A percentile compares a stretch with the other conserved stretches of the same genome.
Conservation (phyloP, 805 yeast species). For the Suhomyces emberorum region DNA sequence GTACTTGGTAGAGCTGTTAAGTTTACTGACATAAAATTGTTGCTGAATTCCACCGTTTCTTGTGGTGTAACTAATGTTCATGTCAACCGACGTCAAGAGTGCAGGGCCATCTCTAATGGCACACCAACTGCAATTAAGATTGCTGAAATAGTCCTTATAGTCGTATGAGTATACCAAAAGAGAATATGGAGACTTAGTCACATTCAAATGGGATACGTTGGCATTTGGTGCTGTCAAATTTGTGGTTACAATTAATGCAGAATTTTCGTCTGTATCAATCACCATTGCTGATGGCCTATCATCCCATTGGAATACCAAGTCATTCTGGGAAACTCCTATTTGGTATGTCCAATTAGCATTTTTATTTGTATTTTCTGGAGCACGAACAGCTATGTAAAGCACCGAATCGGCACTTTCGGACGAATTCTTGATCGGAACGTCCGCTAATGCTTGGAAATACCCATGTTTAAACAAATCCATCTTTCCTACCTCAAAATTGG, state of each 20-base stretch:
- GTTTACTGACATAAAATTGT: slow-evolving; percentile 58
- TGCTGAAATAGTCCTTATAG: slow-evolving; percentile 30
- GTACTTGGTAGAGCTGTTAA: slow-evolving; percentile 61
- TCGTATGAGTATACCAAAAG: slow-evolving; percentile 48
- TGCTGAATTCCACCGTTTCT: slow-evolving; percentile 52
- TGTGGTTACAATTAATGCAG: slow-evolving; percentile 65
- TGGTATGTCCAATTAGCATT: slow-evolving; percentile 56
- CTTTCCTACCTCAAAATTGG: slow-evolving; percentile 23
- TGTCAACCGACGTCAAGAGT: slow-evolving; percentile 17
- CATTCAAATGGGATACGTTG: slow-evolving; percentile 14
- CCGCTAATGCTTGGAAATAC: slow-evolving; percentile 39
- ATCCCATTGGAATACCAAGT: slow-evolving; percentile 70
- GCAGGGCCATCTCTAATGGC: slow-evolving; percentile 60
- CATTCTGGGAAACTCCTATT: slow-evolving; percentile 62
- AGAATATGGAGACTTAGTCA: slow-evolving; percentile 28
- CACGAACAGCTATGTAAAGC: slow-evolving; percentile 38
- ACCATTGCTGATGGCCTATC: slow-evolving; percentile 49
- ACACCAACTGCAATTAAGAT: slow-evolving; percentile 61
- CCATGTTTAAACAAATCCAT: slow-evolving; percentile 32
- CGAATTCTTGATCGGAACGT: slow-evolving; percentile 20
- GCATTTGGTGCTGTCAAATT: slow-evolving; percentile 29
- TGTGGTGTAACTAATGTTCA: slow-evolving; percentile 36
- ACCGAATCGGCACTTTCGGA: slow-evolving; percentile 12
- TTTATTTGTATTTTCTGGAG: slow-evolving; percentile 37
- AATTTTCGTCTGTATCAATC: slow-evolving; percentile 67